Evolutionary conservation across 495 filamentous ascomycete genomes (phyloP).

Genomic region (Aeminium ludgeri): DNA sequence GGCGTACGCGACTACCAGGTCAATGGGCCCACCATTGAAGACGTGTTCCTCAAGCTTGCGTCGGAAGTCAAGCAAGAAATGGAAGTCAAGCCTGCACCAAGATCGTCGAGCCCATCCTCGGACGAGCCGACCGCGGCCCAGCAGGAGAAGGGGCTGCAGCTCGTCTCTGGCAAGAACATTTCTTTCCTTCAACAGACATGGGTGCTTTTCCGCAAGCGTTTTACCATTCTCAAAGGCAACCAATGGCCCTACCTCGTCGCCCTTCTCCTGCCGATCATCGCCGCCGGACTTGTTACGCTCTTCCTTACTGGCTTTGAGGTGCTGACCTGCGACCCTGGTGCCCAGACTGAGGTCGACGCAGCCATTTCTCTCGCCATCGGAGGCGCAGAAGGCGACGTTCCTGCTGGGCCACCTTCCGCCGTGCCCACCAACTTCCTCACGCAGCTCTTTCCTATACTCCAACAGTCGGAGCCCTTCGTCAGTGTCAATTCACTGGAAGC

Average conservation of each 20-base stretch:
- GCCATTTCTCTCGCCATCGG: too few species aligned
- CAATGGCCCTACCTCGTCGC: constrained; percentile 57
- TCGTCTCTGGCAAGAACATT: constrained; percentile 51
- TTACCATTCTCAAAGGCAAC: constrained; percentile 58
- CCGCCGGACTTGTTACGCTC: constrained; percentile 55
- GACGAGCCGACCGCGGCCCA: constrained; percentile 1
- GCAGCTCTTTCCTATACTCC: constrained; percentile 2
- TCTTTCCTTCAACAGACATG: constrained; percentile 46
- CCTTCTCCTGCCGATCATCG: constrained; percentile 55
- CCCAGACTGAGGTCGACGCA: too few species aligned
- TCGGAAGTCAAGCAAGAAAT: constrained; percentile 36
- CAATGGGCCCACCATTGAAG: constrained; percentile 53
- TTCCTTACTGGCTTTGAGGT: constrained; percentile 43
- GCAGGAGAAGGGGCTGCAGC: constrained; percentile 25
- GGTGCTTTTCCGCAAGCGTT: constrained; percentile 61
- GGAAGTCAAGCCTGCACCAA: constrained; percentile 4
- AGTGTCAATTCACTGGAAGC: constrained; percentile 44
- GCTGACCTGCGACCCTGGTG: constrained; percentile 19
- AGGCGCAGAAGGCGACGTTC: constrained; percentile 23
- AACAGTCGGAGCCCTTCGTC: constrained; percentile 27
- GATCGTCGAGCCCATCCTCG: neutral
- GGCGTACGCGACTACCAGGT: constrained; percentile 23
- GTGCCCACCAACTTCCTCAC: constrained; percentile 27
- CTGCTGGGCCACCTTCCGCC: constrained; percentile 42
- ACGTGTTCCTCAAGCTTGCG: constrained; percentile 62